A percentile compares a stretch with the other conserved stretches of the same genome.
These are phyloP conservation scores for Metschnikowia gelsemii DNA, from an alignment of 805 yeast genomes.

Conservation along the genomic window DNA sequence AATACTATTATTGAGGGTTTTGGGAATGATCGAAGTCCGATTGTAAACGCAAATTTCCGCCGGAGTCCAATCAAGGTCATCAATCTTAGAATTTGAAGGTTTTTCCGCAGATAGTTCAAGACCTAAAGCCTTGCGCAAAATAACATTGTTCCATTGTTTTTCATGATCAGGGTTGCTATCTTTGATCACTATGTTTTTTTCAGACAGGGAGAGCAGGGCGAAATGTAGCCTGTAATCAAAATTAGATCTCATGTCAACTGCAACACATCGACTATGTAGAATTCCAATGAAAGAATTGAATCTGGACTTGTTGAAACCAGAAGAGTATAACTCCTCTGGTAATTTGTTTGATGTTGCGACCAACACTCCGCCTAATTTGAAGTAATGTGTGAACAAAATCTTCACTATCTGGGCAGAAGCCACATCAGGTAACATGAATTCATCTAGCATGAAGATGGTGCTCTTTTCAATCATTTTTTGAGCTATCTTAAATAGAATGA, in stretches of 20 bases:
- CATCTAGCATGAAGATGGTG: constrained; percentile 65
- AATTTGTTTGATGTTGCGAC: constrained; percentile 73
- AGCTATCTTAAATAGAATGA: constrained; percentile 64
- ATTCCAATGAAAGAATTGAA: constrained; percentile 58
- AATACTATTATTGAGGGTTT: constrained; percentile 35
- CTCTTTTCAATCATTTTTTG: constrained; percentile 56
- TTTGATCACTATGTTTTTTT: constrained; percentile 36
- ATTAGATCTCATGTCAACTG: constrained; percentile 59
- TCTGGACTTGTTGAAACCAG: constrained; percentile 58
- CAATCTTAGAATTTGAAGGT: constrained; percentile 3
- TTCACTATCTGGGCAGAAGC: constrained; percentile 71
- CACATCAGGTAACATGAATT: constrained; percentile 74
- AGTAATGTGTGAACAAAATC: constrained; percentile 63
- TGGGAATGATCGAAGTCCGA: constrained; percentile 48
- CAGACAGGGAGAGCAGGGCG: constrained; percentile 20
- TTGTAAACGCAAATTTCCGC: constrained; percentile 53
- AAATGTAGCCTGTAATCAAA: constrained; percentile 52
- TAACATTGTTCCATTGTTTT: constrained; percentile 35
- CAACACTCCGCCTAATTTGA: constrained; percentile 71
- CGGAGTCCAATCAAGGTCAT: constrained; percentile 22
- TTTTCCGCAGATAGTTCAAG: constrained; percentile 3
- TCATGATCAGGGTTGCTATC: constrained; percentile 25
- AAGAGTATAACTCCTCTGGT: constrained; percentile 70
- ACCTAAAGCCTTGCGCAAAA: constrained; percentile 24
- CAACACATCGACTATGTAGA: constrained; percentile 56